These are phyloP conservation scores for Allodekkera sacchari DNA, from an alignment of 805 yeast genomes.

Conservation along the genomic window DNA sequence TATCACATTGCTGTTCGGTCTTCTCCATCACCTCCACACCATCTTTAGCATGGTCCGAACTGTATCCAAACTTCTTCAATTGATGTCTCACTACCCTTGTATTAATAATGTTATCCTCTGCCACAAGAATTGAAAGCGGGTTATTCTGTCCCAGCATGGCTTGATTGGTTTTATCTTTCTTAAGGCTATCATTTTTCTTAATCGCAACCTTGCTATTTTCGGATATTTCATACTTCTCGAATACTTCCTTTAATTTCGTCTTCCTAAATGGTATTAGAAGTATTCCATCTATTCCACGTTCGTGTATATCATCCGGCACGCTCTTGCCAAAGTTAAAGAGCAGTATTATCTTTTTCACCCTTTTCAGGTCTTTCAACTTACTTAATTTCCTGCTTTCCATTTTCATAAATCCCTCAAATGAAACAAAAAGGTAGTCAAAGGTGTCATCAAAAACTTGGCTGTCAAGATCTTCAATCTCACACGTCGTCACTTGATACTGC, in stretches of 20 bases:
- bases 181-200: not conserved
- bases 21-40: slow-evolving; percentile 37
- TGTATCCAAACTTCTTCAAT: slow-evolving; percentile 39
- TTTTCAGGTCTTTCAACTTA: no score
- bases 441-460: no score
- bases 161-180: not conserved
- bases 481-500: no score
- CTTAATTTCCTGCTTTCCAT: no score
- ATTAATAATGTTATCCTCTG: slow-evolving; percentile 47
- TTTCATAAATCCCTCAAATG: no score
- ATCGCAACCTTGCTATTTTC: not conserved
- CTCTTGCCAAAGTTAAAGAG: no score
- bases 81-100: slow-evolving; percentile 43
- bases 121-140: slow-evolving; percentile 43
- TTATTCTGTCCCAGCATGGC: slow-evolving; percentile 23
- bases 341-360: no score
- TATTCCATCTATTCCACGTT: no score
- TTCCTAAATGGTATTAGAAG: slow-evolving; percentile 15
- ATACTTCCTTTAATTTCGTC: slow-evolving; percentile 9
- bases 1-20: slow-evolving; percentile 17
- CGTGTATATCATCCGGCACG: no score
- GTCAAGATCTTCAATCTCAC: no score
- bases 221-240: slow-evolving; percentile 6
- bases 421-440: no score
- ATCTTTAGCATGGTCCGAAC: slow-evolving; percentile 44